Evolutionary conservation across 1,139 yeast genomes (phyloP), one percentile per base, ranked within the genome.

Genomic region (Wickerhamomyces sp.): DNA sequence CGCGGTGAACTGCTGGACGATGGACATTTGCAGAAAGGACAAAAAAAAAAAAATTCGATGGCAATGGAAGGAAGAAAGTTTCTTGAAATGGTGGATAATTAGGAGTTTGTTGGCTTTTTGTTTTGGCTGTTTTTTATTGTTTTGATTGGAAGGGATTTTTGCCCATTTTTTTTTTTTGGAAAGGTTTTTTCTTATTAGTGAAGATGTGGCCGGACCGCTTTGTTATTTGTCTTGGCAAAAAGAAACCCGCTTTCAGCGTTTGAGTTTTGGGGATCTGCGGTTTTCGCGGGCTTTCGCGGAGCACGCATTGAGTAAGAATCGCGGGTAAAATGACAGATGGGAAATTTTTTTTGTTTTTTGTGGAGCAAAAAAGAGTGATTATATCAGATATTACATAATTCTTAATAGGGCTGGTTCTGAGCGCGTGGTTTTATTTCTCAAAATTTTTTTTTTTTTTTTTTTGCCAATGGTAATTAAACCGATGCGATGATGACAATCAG

Each of bases 1-100:
- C 9, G 49, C 46, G 11, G 45, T 53, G 40, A 49, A 40, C 29
- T 52, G 55, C 37, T 52, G 52, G 10, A 30, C 34, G 11, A 8
- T 11, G 14, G 27, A 18, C 34, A 27, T 14, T 14, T 27, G 14
- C 7, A 15, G 8, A 18, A 18, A 5, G 23, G n/a, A n/a, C n/a
- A n/a, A n/a, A n/a, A n/a, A n/a, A n/a, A n/a, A n/a, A 18, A 18
- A 5, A 18, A 18, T 18, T 18, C 5, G 23, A 18, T 18, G 23
- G 23, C 23, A 18, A 5, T 18, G 31, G 31, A 6, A 29, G 11
- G 31, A 10, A 29, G 31, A 4, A 6, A 29, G 7, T 29, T 6
- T 29, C 23, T 18, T 18, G 23, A 5, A 18, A 4, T 18, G 5
- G 23, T 18, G 3, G 23, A 5, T 18, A 4, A 4, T 18, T 18